A percentile compares a stretch with the other conserved stretches of the same genome.
Evolutionary conservation across 202 grass and related monocot genomes (phyloP).

Genomic region (Panicum hallii): DNA sequence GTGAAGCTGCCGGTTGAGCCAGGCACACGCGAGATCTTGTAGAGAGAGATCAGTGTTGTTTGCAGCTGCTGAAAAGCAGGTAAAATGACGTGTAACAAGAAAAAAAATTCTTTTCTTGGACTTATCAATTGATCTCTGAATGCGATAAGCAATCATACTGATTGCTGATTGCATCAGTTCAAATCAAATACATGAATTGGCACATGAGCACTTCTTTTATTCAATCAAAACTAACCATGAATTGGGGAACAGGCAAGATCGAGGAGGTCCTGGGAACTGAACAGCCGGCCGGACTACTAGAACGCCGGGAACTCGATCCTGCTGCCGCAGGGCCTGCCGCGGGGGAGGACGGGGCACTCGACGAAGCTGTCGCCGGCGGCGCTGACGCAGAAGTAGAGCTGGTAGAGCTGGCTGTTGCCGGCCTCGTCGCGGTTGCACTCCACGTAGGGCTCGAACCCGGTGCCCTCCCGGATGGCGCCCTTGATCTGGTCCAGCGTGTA

Average conservation of each 20-base stretch:
- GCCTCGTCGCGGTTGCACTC: slow-evolving; percentile 86
- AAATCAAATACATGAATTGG: background rate
- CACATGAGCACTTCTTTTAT: slow-evolving; percentile 29
- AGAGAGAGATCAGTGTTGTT: background rate
- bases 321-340: slow-evolving; percentile 46
- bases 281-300: slow-evolving; percentile 18
- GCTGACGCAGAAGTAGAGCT: slow-evolving; percentile 85
- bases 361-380: slow-evolving; percentile 46
- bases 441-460: slow-evolving; percentile 61
- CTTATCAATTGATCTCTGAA: background rate
- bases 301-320: slow-evolving; percentile 80
- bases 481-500: slow-evolving; percentile 60
- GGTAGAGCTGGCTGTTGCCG: slow-evolving; percentile 79
- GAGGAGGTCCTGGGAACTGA: too few species aligned
- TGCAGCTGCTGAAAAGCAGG: background rate
- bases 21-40: background rate
- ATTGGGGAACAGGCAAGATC: background rate
- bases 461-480: slow-evolving; percentile 50
- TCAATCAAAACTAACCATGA: background rate
- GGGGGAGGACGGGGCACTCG: slow-evolving; percentile 73
- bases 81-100: background rate
- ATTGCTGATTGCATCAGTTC: background rate
- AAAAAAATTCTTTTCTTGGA: background rate
- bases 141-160: too few species aligned
- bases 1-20: background rate